Conservation (phyloP, 2,329 filamentous ascomycete genomes). For the Periconia sp. region DNA sequence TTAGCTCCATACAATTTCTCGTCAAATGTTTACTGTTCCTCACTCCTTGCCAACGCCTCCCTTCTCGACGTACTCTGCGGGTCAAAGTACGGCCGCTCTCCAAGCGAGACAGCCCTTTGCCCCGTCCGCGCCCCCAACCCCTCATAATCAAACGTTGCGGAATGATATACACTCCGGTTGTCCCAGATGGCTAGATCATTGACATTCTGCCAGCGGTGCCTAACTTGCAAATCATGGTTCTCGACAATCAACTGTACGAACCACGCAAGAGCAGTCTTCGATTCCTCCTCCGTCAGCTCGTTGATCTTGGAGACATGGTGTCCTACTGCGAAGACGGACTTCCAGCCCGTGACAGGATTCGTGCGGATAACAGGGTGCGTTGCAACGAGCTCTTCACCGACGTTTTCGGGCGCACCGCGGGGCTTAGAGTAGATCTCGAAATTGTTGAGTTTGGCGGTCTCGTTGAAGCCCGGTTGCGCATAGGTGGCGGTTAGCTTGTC, state of each 20-base stretch:
- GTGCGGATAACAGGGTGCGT: constrained; percentile 61
- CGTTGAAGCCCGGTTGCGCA: constrained; percentile 46
- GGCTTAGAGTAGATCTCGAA: constrained; percentile 52
- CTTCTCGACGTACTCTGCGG: constrained; percentile 51
- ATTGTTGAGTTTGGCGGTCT: constrained; percentile 40
- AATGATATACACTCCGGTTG: constrained; percentile 59
- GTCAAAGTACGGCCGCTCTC: constrained; percentile 58
- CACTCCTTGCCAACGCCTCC: constrained; percentile 35
- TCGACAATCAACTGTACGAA: constrained; percentile 38
- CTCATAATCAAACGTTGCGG: constrained; percentile 62
- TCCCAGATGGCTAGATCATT: constrained; percentile 64
- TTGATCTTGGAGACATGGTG: constrained; percentile 47
- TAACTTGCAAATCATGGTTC: constrained; percentile 48
- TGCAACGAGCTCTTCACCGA: constrained; percentile 53
- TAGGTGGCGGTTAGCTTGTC: constrained; percentile 51
- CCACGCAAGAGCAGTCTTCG: constrained; percentile 45
- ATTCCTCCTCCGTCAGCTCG: constrained; percentile 48
- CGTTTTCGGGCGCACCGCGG: constrained; percentile 56
- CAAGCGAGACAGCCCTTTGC: constrained; percentile 56
- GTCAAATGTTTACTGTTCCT: too few relatives aligned
- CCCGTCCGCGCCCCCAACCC: constrained; percentile 51
- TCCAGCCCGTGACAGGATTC: constrained; percentile 39
- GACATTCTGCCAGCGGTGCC: constrained; percentile 47
- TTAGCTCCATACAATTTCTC: too few relatives aligned
- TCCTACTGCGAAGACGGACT: constrained; percentile 52